Base-by-base conservation (phyloP, 2,329 filamentous ascomycete genomes). In the Blastomyces parvus region DNA sequence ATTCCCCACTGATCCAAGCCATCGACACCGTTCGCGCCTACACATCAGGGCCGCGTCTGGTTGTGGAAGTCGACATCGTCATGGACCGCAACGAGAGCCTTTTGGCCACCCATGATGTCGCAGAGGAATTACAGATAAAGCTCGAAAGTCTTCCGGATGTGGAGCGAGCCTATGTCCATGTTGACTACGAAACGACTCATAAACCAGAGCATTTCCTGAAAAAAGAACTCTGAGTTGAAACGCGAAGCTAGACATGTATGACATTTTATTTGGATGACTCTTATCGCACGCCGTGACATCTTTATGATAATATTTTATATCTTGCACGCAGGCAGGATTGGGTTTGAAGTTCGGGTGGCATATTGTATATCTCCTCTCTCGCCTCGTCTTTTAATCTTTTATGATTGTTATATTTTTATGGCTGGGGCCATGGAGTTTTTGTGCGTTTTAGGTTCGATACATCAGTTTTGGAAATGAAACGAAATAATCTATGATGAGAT, bases 1-100 rank as follows among this genome's bases (percentile, higher is more conserved):
- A 97, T 78, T 92, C 89, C 42, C 84, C 89, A 0, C 77, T 82
- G 42, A 90, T 99, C 72, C 82, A 82, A 62, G 89, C 90, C 70
- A 95, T 99, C 73, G 94, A 99, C 75, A 99, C 94, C 1, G 94
- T 97, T 3, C 86, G 94, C 60, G 91, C 92, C 0, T 97, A 96
- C 77, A 92, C 97, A 77, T 90, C 87, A 7, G 93, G 93, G 0
- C 85, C 92, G 0, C 84, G 93, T 25, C 84, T 97, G 56, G 91
- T 97, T 67, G 92, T 95, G 68, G 94, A 99, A 80, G 91, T 97
- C 46, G 94, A 99, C 73, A 86, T 97, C 62, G 93, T 97, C 70
- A 96, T 97, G 91, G 86, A 92, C 69, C 85, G 87, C 0, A 80
- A 85, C 0, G 84, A 87, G 62, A 85, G 86, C 1, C 83, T 99